Evolutionary conservation across 2,329 filamentous ascomycete species (phyloP), one percentile per base, ranked within the genome.

Genomic region (Botrytis byssoidea): DNA sequence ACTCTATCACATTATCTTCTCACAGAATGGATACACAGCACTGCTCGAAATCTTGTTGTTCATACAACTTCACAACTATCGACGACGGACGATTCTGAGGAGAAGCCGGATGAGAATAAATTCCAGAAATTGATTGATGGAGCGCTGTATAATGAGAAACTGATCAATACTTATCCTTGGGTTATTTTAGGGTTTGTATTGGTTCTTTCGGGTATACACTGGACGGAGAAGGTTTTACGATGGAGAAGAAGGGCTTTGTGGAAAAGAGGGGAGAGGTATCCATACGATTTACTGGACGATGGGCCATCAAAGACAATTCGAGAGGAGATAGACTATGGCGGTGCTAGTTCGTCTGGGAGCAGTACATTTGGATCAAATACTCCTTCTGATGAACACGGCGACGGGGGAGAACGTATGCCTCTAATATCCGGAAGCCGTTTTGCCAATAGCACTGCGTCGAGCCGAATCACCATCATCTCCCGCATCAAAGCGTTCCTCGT

Each of bases 401-500:
- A 76, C 55, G 73, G 72, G 10, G 74, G 75, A 16, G 79, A 81
- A 73, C 60, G 74, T 25, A 78, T 75, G 18, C 77, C 79, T 44
- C 76, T 81, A 55, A 66, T 81, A 14, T 48, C 75, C 14, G n/a
- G 51, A 22, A 32, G 69, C 32, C 35, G 48, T 10, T 48, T 70
- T 29, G 16, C 25, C 22, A 63, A 71, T 51, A 70, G 40, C 35
- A 35, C 66, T 46, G 25, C 44, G 22, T 46, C 51, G 22, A 35
- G 55, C 69, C 75, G 29, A 69, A 71, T 22, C 44, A 74, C 76
- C 1, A 66, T 79, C 44, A 25, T 73, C n/a, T 75, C 74, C 14
- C 70, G 9, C 12, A 40, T 78, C 73, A 75, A 77, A 72, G 76
- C 78, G 64, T 74, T 79, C 57, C 70, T 90, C 25, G 85, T 87